phyloP scores from a whole-genome alignment of 805 yeast genomes.

The Pichia phayaonensis region DNA sequence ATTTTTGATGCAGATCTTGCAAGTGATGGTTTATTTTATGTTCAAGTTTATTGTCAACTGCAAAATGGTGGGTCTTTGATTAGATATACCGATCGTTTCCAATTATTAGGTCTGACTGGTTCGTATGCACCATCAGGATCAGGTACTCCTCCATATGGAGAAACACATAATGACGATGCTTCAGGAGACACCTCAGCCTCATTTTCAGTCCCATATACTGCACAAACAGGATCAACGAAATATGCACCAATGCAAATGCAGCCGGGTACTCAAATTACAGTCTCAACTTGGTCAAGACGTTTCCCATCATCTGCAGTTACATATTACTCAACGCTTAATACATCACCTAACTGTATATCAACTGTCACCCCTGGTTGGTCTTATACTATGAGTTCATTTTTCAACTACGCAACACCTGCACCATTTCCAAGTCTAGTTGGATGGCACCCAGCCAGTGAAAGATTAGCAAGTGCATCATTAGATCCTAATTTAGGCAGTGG shows the following conservation, averaged over 20 bases:
- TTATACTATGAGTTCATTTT: slow-evolving; percentile 52
- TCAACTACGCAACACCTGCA: slow-evolving; percentile 68
- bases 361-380: slow-evolving; percentile 86
- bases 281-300: slow-evolving; percentile 55
- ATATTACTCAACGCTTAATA: slow-evolving; percentile 40
- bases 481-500: slow-evolving; percentile 13
- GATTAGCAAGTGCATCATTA: slow-evolving; percentile 33
- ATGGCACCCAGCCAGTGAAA: slow-evolving; percentile 55
- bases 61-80: slow-evolving; percentile 43
- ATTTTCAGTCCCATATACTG: slow-evolving; percentile 62
- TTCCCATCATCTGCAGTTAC: slow-evolving; percentile 64
- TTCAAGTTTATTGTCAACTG: slow-evolving; percentile 56
- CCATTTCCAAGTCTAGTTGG: slow-evolving; percentile 55
- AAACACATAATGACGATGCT: slow-evolving; percentile 32
- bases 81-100: slow-evolving; percentile 63
- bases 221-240: slow-evolving; percentile 71
- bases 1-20: slow-evolving; percentile 36
- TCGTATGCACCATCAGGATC: slow-evolving; percentile 40
- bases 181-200: slow-evolving; percentile 35
- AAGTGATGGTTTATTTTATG: slow-evolving; percentile 59
- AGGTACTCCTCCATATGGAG: slow-evolving; percentile 38
- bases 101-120: slow-evolving; percentile 68
- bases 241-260: slow-evolving; percentile 92
- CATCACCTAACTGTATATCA: slow-evolving; percentile 41
- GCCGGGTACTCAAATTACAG: slow-evolving; percentile 68